Conservation (phyloP, 129 eudicot genomes). For the Pulicaria dysenterica region DNA sequence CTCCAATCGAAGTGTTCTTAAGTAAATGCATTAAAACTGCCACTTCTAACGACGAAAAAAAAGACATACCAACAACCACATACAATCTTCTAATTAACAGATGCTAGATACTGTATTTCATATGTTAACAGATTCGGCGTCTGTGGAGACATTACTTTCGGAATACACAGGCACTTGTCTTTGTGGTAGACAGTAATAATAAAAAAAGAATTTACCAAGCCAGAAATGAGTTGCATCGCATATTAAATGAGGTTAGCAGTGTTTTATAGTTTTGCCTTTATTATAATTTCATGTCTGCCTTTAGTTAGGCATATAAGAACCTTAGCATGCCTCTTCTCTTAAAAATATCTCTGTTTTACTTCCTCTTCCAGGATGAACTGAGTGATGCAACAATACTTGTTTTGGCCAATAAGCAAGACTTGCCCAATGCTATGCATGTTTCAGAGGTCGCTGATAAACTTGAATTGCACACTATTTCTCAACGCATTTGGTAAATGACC, state of each 20-base stretch:
- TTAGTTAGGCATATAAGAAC: neutral
- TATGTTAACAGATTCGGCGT: constrained; percentile 40
- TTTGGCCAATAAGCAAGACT: constrained; percentile 58
- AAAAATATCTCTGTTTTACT: neutral
- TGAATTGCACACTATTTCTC: constrained; percentile 38
- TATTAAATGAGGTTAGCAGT: constrained; percentile 36
- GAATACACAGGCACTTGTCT: constrained; percentile 45
- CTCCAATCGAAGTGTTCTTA: too few species aligned
- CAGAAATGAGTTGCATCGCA: constrained; percentile 47
- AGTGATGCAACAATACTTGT: constrained; percentile 40
- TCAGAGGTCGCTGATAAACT: constrained; percentile 52
- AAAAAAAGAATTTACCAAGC: constrained; percentile 43
- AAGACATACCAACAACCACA: neutral
- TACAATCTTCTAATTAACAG: neutral
- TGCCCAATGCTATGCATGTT: constrained; percentile 48
- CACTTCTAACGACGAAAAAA: too few species aligned
- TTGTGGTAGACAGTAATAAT: constrained; percentile 49
- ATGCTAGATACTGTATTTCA: neutral
- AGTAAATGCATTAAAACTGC: too few species aligned
- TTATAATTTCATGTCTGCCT: constrained; percentile 12
- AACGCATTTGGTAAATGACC: constrained; percentile 35
- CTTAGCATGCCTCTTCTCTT: neutral
- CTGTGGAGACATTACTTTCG: constrained; percentile 52
- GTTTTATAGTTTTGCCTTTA: neutral
- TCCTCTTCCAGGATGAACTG: constrained; percentile 39